Conservation (phyloP, 2,329 filamentous ascomycete species). For the Penicillium hesseltinei region DNA sequence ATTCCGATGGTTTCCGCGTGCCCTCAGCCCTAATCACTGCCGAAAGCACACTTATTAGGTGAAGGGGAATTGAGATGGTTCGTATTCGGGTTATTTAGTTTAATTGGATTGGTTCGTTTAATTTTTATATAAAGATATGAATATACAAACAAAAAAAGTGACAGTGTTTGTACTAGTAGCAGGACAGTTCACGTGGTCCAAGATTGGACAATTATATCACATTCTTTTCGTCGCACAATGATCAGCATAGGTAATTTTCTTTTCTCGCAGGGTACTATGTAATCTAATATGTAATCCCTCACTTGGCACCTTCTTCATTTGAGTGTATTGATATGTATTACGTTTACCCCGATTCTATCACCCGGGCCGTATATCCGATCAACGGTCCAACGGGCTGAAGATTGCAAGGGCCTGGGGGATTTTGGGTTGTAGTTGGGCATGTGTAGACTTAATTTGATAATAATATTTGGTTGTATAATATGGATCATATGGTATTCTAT, state of each 20-base stretch:
- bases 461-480: background rate
- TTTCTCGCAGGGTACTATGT: background rate
- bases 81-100: background rate
- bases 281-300: background rate
- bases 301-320: background rate
- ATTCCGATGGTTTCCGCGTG: constrained; percentile 27
- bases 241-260: background rate
- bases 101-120: background rate
- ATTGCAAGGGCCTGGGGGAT: background rate
- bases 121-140: background rate
- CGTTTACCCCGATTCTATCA: constrained; percentile 4
- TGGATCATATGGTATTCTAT: background rate
- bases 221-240: constrained; percentile 22
- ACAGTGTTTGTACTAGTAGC: background rate
- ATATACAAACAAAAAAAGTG: background rate
- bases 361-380: constrained; percentile 10
- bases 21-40: constrained; percentile 28
- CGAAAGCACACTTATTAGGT: constrained; percentile 9
- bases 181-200: constrained; percentile 2
- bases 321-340: constrained; percentile 2
- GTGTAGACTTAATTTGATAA: background rate
- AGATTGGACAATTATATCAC: constrained; percentile 4
- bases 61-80: background rate
- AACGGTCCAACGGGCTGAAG: constrained; percentile 6
- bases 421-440: background rate